A percentile compares a stretch with the other conserved stretches of the same genome.
Evolutionary conservation across 2,329 filamentous ascomycete genomes (phyloP).

Genomic region (Aspergillus tamarii): DNA sequence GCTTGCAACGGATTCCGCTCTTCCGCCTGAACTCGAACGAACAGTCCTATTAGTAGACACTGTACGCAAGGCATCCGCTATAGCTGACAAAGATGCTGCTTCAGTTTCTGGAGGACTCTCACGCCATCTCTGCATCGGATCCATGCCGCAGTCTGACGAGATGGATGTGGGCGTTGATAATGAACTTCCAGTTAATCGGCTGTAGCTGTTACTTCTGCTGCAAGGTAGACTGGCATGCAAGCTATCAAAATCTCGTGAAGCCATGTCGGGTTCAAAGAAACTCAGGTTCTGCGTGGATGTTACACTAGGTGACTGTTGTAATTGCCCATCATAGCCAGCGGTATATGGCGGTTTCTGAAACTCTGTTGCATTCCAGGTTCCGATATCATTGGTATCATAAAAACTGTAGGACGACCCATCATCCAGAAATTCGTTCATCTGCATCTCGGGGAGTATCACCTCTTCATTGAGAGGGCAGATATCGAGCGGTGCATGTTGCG

Average conservation of each 20-base stretch:
- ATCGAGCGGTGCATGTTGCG: neutral
- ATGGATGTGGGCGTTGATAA: neutral
- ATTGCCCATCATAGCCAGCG: neutral
- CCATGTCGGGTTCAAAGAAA: neutral
- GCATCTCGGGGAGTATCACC: neutral
- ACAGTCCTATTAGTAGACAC: neutral
- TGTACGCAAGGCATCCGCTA: neutral
- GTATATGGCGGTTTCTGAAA: neutral
- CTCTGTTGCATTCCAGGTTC: neutral
- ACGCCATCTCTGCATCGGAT: neutral
- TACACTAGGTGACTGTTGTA: neutral
- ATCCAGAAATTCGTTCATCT: neutral
- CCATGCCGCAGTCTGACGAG: neutral
- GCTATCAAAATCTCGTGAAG: neutral
- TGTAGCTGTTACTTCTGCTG: neutral
- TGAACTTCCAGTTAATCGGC: neutral
- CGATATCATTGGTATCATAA: neutral
- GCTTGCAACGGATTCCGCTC: neutral
- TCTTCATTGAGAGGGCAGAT: neutral
- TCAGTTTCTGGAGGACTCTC: slow-evolving; percentile 1
- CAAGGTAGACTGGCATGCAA: neutral
- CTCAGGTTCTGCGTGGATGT: neutral
- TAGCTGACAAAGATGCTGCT: neutral
- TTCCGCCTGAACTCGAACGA: neutral
- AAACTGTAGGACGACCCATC: neutral